Percentiles rank a stretch among this genome's conserved stretches.
phyloP scores from a whole-genome alignment of 768 basidiomycete species.

The Paxillus ammoniavirescens region DNA sequence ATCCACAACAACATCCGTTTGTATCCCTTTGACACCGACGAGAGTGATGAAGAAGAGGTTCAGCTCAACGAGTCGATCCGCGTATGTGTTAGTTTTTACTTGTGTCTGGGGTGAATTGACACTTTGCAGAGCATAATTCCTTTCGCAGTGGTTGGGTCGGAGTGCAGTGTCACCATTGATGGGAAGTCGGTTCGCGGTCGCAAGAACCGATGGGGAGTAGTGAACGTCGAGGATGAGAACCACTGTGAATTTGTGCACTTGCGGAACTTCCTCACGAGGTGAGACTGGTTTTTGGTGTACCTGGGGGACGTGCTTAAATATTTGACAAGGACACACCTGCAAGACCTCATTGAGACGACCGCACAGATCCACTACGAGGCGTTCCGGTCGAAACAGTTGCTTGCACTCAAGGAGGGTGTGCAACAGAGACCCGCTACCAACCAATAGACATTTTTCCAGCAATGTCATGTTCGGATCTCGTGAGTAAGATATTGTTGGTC shows the following conservation, averaged over 20 bases:
- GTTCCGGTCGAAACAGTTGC: constrained; percentile 96
- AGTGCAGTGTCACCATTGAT: constrained; percentile 91
- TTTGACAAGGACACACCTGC: constrained; percentile 79
- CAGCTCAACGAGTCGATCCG: constrained; percentile 88
- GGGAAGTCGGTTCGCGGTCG: constrained; percentile 94
- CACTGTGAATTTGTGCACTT: constrained; percentile 99
- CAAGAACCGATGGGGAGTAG: constrained; percentile 97
- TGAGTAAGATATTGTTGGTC: not conserved
- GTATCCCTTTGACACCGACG: constrained; percentile 97
- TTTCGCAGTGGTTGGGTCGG: constrained; percentile 97
- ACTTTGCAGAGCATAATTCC: constrained; percentile 80
- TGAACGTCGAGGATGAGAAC: constrained; percentile 94
- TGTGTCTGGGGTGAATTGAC: constrained; percentile 1
- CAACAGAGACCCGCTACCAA: constrained; percentile 56
- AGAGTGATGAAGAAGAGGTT: constrained; percentile 90
- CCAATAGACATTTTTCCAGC: constrained; percentile 21
- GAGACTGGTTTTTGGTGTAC: constrained; percentile 19
- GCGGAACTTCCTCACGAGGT: constrained; percentile 94
- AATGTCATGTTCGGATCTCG: not conserved
- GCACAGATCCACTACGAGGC: constrained; percentile 99
- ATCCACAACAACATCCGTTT: constrained; percentile 88
- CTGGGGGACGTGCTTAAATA: not conserved
- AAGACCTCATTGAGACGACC: constrained; percentile 98
- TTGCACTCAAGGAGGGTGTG: constrained; percentile 95
- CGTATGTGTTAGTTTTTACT: constrained; percentile 44